Percentiles rank a stretch among this genome's conserved stretches.
Conservation (phyloP, 1,284 basidiomycete genomes). For the Ustilago xerochloae region DNA sequence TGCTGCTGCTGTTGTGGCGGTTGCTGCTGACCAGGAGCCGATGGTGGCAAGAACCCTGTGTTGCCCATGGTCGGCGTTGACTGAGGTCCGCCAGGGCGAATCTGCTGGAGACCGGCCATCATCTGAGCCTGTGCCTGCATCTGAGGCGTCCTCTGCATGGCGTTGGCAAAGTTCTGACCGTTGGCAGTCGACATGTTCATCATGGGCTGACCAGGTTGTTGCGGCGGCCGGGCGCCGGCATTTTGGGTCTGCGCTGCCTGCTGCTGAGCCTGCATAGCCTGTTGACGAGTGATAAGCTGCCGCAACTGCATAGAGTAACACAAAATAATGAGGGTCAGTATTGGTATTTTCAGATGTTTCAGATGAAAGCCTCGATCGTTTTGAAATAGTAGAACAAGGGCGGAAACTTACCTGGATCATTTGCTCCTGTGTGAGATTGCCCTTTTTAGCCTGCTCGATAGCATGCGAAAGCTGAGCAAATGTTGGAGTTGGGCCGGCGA, state of each 20-base stretch:
- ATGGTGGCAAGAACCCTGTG: constrained; percentile 34
- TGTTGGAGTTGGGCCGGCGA: constrained; percentile 30
- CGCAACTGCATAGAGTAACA: constrained; percentile 26
- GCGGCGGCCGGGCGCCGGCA: constrained; percentile 27
- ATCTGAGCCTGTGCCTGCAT: constrained; percentile 56
- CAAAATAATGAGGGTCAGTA: too few relatives aligned
- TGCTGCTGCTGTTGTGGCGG: constrained; percentile 17
- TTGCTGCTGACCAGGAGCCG: constrained; percentile 23
- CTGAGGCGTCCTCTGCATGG: constrained; percentile 48
- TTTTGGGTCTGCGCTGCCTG: constrained; percentile 48
- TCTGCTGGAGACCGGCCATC: constrained; percentile 49
- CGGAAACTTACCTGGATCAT: constrained; percentile 41
- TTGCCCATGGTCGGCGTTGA: constrained; percentile 35
- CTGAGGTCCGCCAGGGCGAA: constrained; percentile 29
- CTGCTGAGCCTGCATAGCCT: constrained; percentile 55
- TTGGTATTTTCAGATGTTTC: too few relatives aligned
- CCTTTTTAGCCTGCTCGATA: constrained; percentile 54
- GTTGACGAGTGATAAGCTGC: constrained; percentile 49
- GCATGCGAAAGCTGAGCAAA: constrained; percentile 48
- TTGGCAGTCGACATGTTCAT: constrained; percentile 25
- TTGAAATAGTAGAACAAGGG: not conserved
- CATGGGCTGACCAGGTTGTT: constrained; percentile 48
- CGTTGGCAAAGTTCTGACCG: constrained; percentile 47
- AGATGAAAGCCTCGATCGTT: too few relatives aligned
- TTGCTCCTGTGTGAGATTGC: constrained; percentile 48